A percentile compares a stretch with the other conserved stretches of the same genome.
These are phyloP conservation scores for Vaccinium macrocarpon DNA, from an alignment of 148 eudicot genomes.

Conservation along the genomic window DNA sequence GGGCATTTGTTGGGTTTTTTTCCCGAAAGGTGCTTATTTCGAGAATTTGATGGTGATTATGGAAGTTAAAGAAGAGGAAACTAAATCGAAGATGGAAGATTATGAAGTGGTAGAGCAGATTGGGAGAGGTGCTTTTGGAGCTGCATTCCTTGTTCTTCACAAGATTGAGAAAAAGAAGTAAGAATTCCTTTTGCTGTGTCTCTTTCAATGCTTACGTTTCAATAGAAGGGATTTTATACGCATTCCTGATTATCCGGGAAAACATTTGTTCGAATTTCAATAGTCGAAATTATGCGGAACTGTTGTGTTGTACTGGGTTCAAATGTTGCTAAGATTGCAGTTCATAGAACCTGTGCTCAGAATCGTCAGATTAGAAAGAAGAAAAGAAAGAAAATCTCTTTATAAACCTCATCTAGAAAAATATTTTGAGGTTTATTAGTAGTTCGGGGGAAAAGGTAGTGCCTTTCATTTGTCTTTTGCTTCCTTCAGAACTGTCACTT, in stretches of 20 bases:
- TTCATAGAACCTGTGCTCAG: neutral
- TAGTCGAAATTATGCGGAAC: neutral
- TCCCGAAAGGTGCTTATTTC: neutral
- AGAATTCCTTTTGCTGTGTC: constrained; percentile 17
- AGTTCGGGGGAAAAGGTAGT: neutral
- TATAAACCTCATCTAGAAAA: neutral
- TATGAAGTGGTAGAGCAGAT: constrained; percentile 81
- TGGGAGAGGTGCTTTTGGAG: constrained; percentile 73
- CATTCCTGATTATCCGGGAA: neutral
- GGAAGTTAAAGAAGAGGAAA: constrained; percentile 51
- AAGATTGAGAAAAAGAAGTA: constrained; percentile 66
- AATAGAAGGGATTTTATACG: neutral
- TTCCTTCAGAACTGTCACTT: neutral
- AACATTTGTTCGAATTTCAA: neutral
- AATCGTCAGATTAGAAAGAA: neutral
- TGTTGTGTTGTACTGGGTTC: neutral
- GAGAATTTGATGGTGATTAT: constrained; percentile 25
- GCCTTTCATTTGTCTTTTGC: neutral
- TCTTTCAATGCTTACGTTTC: neutral
- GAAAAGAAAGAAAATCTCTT: neutral
- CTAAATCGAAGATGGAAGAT: constrained; percentile 65
- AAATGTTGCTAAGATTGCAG: neutral
- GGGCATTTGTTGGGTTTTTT: neutral
- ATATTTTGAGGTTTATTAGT: neutral
- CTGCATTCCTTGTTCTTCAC: constrained; percentile 68